Evolutionary conservation across 1,139 yeast species (phyloP).

Genomic region (Saccharomyces hybrid): DNA sequence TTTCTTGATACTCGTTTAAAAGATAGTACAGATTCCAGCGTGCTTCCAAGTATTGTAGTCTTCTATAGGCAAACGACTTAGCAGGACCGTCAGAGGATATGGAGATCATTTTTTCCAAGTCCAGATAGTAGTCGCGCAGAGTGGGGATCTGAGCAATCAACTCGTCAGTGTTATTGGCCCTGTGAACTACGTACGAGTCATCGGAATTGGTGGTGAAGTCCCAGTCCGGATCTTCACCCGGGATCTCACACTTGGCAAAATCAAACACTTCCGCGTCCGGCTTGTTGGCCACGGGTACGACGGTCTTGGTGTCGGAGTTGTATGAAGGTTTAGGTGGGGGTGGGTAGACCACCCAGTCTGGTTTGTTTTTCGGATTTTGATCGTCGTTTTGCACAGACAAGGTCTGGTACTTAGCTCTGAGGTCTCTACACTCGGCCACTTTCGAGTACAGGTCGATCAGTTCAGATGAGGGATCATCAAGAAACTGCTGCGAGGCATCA

Average conservation of each 20-base stretch:
- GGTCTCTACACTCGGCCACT: conserved; percentile 61
- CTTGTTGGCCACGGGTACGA: conserved; percentile 31
- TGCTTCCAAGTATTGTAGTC: conserved; percentile 89
- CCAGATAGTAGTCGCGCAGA: conserved; percentile 74
- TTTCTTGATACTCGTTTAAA: conserved; percentile 88
- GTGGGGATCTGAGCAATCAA: conserved; percentile 59
- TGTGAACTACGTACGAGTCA: conserved; percentile 62
- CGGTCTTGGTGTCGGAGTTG: conserved; percentile 60
- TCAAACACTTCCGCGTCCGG: conserved; percentile 51
- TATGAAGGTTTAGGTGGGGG: conserved; percentile 92
- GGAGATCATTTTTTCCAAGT: conserved; percentile 59
- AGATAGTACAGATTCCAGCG: conserved; percentile 89
- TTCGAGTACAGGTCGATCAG: conserved; percentile 61
- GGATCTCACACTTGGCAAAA: conserved; percentile 53
- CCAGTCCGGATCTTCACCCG: conserved; percentile 45
- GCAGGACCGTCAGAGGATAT: conserved; percentile 92
- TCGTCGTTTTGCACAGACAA: conserved; percentile 63
- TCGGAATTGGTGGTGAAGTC: conserved; percentile 48
- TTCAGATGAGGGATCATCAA: conserved; percentile 61
- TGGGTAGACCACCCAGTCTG: conserved; percentile 76
- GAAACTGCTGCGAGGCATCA: conserved; percentile 52
- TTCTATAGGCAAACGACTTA: conserved; percentile 92
- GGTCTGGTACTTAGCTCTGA: conserved; percentile 69
- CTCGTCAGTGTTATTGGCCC: conserved; percentile 29
- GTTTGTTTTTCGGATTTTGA: conserved; percentile 73